A percentile compares a stretch with the other conserved stretches of the same genome.
phyloP scores from a whole-genome alignment of 1,139 yeast genomes.

The Saccharomyces pastorianus region DNA sequence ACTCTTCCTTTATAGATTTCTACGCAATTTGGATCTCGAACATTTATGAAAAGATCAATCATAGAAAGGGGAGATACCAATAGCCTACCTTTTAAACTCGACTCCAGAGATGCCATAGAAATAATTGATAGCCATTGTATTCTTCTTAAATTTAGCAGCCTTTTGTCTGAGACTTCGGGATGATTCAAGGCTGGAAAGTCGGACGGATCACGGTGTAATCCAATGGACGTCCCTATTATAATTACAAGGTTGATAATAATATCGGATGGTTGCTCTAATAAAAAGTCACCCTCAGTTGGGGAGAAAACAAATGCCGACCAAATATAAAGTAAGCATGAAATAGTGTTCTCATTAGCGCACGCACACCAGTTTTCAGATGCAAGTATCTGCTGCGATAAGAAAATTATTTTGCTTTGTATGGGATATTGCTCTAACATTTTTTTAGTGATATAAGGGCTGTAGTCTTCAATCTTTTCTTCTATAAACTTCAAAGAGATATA shows the following conservation, averaged over 20 bases:
- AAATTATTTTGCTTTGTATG: slow-evolving; percentile 19
- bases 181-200: slow-evolving; percentile 20
- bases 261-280: slow-evolving; percentile 29
- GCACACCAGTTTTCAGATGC: slow-evolving; percentile 7
- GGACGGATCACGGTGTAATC: slow-evolving; percentile 29
- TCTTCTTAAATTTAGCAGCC: slow-evolving; percentile 24
- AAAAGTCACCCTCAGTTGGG: slow-evolving; percentile 30
- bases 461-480: slow-evolving; percentile 11
- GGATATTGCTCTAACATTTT: slow-evolving; percentile 20
- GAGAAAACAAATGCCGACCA: slow-evolving; percentile 30
- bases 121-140: slow-evolving; percentile 24
- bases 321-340: slow-evolving; percentile 24
- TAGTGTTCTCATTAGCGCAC: slow-evolving; percentile 26
- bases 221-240: slow-evolving; percentile 26
- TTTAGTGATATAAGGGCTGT: slow-evolving; percentile 8
- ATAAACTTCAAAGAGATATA: slow-evolving; percentile 18
- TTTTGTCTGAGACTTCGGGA: slow-evolving; percentile 14
- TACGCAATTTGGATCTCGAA: slow-evolving; percentile 14
- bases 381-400: slow-evolving; percentile 20
- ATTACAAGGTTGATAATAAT: slow-evolving; percentile 21
- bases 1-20: slow-evolving; percentile 18
- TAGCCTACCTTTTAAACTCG: slow-evolving; percentile 23
- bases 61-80: slow-evolving; percentile 14
- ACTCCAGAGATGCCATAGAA: slow-evolving; percentile 21
- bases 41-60: slow-evolving; percentile 16